Percentiles rank a stretch among this genome's conserved stretches.
These are phyloP conservation scores for Blastocystis sp. DNA, from an alignment of 352 stramenopile species.

Conservation along the genomic window DNA sequence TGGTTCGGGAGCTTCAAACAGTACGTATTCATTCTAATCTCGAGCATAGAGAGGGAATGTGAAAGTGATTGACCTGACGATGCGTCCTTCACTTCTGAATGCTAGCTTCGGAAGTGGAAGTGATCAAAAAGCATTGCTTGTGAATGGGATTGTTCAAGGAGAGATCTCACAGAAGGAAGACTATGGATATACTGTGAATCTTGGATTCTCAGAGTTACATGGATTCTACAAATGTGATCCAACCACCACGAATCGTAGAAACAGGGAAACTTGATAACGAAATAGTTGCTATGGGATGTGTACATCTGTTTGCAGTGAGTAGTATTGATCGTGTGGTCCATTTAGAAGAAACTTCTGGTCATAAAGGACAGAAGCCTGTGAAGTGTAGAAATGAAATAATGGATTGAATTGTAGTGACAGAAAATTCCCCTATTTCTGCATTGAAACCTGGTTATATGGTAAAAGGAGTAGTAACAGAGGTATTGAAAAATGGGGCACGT, in stretches of 20 bases:
- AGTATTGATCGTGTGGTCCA: conserved; percentile 6
- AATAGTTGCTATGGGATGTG: neutral
- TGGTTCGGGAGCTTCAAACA: neutral
- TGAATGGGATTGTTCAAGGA: conserved; percentile 36
- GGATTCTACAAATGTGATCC: conserved; percentile 51
- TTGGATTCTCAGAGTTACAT: conserved; percentile 35
- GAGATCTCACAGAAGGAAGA: conserved; percentile 43
- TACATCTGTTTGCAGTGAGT: neutral
- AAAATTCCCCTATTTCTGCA: neutral
- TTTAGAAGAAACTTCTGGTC: neutral
- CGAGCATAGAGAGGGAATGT: neutral
- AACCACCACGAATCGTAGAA: neutral
- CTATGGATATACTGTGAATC: conserved; percentile 49
- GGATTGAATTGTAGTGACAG: neutral
- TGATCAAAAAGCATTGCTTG: neutral
- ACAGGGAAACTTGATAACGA: neutral
- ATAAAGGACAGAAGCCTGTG: neutral
- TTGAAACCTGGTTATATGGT: conserved; percentile 32
- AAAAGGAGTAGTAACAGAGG: neutral
- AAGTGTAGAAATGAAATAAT: neutral
- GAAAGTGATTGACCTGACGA: conserved; percentile 36
- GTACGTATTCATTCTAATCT: neutral
- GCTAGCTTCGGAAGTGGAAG: neutral
- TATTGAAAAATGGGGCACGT: neutral
- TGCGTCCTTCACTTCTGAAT: conserved; percentile 58